phyloP scores from a whole-genome alignment of 345 rosid species.

The Hibiscus tridactylites region DNA sequence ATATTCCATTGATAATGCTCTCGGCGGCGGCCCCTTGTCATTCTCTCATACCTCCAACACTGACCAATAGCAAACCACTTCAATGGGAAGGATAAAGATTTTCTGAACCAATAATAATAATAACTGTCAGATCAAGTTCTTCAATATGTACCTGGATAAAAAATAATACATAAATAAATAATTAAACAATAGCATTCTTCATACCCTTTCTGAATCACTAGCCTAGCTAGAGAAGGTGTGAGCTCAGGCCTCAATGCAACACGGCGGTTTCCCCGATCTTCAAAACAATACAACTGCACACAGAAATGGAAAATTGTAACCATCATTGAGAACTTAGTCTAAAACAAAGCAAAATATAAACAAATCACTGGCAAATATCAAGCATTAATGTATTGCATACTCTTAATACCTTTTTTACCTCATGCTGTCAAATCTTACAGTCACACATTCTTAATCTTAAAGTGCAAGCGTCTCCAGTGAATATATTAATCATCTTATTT shows the following conservation, averaged over 20 bases:
- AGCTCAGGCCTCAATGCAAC: slow-evolving; percentile 98
- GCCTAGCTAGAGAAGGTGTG: slow-evolving; percentile 90
- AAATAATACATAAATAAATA: slow-evolving; percentile 30
- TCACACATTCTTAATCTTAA: no score
- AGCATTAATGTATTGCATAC: neutral
- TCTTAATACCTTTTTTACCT: neutral
- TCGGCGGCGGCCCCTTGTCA: slow-evolving; percentile 94
- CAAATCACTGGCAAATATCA: neutral
- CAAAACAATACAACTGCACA: slow-evolving; percentile 83
- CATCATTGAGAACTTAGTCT: neutral
- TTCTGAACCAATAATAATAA: slow-evolving; percentile 57
- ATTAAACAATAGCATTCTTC: neutral
- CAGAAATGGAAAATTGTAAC: neutral
- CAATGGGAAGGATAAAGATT: slow-evolving; percentile 79
- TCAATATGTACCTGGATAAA: slow-evolving; percentile 56
- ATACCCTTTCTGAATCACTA: slow-evolving; percentile 94
- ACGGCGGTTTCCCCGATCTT: slow-evolving; percentile 90
- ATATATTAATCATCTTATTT: neutral
- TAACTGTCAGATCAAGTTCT: slow-evolving; percentile 41
- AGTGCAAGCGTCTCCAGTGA: no score
- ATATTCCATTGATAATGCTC: slow-evolving; percentile 99
- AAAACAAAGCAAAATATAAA: slow-evolving; percentile 10
- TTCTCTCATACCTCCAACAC: slow-evolving; percentile 97
- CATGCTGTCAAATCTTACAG: no score
- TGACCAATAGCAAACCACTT: slow-evolving; percentile 97